Base-by-base conservation (phyloP, 106 monocot species). In the Apostasia shenzhenica region DNA sequence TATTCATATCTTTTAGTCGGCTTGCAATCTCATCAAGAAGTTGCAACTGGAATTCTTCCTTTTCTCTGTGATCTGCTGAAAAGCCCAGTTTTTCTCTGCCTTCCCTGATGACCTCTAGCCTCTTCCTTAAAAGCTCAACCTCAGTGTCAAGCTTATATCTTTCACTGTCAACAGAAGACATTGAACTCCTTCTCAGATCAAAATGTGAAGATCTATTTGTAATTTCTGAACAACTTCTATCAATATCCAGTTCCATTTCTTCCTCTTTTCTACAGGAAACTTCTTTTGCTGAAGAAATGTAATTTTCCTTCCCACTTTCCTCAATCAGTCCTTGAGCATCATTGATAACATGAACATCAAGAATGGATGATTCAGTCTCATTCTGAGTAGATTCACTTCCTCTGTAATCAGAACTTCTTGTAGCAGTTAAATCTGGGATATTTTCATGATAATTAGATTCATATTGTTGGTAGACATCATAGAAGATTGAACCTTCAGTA, bases 301-400 rank as follows among this genome's bases (percentile, higher is more conserved):
- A 37, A 56, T 13, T 41, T 64, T 63, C 60, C 64, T 75, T 66
- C 55, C 43, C 54, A 69, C 69, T 67, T 42, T 51, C 51, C 57
- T 61, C 64, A 46, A 39, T 39, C 42, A 37, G 58, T 44, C 65
- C n/a, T 1, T 54, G 39, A 49, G 65, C 52, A 75, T 90, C 78
- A 67, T 85, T 72, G 45, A 87, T 76, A 41, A 85, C 91, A 80
- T 90, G 85, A 53, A 94, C 81, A 73, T 94, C 87, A 71, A 75
- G 72, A 43, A 85, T 57, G 13, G 11, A 70, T 9, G 66, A 70
- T 57, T 84, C 80, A 43, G 60, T 45, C 57, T 71, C 79, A 52
- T 58, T n/a, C 46, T 65, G 41, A 76, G 74, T 67, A 68, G 67
- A 61, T 55, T 70, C 65, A 44, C 37, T 70, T n/a, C 13, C 54